phyloP scores from a whole-genome alignment of 2,329 filamentous ascomycete species.

The Cercospora canescens region DNA sequence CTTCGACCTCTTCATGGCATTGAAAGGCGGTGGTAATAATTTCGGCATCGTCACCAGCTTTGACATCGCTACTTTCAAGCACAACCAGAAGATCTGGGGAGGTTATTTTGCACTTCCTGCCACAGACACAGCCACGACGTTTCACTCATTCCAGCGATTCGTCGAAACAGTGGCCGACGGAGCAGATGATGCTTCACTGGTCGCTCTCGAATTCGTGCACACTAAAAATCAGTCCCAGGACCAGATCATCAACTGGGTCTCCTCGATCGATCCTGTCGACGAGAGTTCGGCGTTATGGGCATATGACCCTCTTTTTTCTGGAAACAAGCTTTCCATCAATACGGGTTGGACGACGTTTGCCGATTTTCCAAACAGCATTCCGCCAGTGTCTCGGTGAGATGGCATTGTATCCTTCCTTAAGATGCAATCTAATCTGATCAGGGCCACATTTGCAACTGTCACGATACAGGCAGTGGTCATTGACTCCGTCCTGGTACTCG shows the following conservation, averaged over 20 bases:
- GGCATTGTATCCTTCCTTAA: neutral
- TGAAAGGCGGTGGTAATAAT: conserved; percentile 26
- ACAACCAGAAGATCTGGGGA: conserved; percentile 25
- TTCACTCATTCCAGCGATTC: conserved; percentile 5
- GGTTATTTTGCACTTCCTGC: conserved; percentile 19
- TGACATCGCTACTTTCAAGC: conserved; percentile 17
- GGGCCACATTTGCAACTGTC: conserved; percentile 10
- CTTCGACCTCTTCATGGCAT: conserved; percentile 21
- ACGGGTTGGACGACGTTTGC: conserved; percentile 4
- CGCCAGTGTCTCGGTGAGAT: conserved; percentile 1
- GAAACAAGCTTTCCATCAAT: neutral
- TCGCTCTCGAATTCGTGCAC: conserved; percentile 9
- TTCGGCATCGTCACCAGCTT: conserved; percentile 26
- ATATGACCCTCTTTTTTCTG: neutral
- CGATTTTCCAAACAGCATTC: conserved; percentile 2
- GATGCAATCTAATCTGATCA: neutral
- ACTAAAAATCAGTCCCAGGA: neutral
- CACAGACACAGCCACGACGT: conserved; percentile 6
- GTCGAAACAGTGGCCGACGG: neutral
- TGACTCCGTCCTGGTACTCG: neutral
- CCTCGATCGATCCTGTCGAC: neutral
- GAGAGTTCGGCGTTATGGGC: neutral
- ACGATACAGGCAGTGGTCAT: neutral
- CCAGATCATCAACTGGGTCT: conserved; percentile 1
- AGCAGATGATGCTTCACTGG: neutral